A percentile compares a stretch with the other conserved stretches of the same genome.
Conservation (phyloP, 73 alveolate genomes). For the Tetrahymena borealis region DNA sequence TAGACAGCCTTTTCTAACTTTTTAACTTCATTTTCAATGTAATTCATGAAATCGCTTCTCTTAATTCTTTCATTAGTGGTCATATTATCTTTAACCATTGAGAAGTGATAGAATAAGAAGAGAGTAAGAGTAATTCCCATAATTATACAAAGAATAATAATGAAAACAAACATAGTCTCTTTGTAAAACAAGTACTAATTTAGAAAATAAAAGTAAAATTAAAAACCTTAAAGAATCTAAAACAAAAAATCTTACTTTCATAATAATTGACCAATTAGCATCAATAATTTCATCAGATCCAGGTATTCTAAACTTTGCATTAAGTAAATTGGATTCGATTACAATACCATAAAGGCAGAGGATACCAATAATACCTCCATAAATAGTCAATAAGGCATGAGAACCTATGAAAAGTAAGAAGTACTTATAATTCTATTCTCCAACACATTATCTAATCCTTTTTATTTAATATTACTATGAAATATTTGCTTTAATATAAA, state of each 20-base stretch:
- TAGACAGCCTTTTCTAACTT: background rate
- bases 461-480: background rate
- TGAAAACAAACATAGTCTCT: slow-evolving; percentile 30
- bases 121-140: slow-evolving; percentile 38
- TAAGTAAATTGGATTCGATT: background rate
- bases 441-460: slow-evolving; percentile 34
- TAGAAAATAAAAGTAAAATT: background rate
- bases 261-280: slow-evolving; percentile 17
- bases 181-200: slow-evolving; percentile 18
- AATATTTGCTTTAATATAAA: slow-evolving; percentile 10
- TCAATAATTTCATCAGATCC: background rate
- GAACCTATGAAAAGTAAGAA: slow-evolving; percentile 15
- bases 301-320: slow-evolving; percentile 36
- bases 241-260: background rate
- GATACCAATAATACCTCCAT: slow-evolving; percentile 38
- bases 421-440: slow-evolving; percentile 32
- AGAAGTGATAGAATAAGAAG: slow-evolving; percentile 25
- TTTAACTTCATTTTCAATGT: slow-evolving; percentile 16
- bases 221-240: background rate
- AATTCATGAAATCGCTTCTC: slow-evolving; percentile 37
- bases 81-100: slow-evolving; percentile 22
- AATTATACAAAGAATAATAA: slow-evolving; percentile 30
- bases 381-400: slow-evolving; percentile 28
- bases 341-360: slow-evolving; percentile 26
- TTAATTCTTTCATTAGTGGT: slow-evolving; percentile 45